phyloP scores from a whole-genome alignment of 805 yeast species.

The Metschnikowia kofuensis region DNA sequence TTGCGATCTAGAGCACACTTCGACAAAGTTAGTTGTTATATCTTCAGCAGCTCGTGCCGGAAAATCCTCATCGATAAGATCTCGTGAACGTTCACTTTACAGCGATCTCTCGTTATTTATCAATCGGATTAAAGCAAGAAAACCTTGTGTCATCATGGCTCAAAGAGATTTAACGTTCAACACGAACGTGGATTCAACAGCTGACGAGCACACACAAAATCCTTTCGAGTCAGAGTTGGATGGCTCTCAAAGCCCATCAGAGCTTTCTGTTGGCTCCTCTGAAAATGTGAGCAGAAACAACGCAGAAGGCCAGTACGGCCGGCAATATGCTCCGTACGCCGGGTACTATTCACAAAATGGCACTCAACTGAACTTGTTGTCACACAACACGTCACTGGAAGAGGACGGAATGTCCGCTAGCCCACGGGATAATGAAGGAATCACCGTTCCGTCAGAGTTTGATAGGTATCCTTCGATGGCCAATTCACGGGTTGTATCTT shows the following conservation, averaged over 20 bases:
- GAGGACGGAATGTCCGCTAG: conserved; percentile 8
- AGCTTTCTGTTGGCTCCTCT: conserved; percentile 14
- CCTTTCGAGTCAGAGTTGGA: conserved; percentile 16
- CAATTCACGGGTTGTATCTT: conserved; percentile 56
- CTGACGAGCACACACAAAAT: conserved; percentile 5
- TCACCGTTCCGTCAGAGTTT: conserved; percentile 52
- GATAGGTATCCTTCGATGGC: conserved; percentile 69
- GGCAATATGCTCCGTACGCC: conserved; percentile 30
- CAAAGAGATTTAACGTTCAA: conserved; percentile 35
- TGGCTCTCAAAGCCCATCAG: conserved; percentile 7
- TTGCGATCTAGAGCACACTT: background rate
- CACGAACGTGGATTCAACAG: conserved; percentile 2
- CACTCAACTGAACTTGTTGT: conserved; percentile 37
- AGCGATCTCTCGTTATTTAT: background rate
- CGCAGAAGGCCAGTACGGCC: conserved; percentile 7
- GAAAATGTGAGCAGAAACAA: background rate
- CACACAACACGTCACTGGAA: conserved; percentile 10
- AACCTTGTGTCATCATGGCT: conserved; percentile 15
- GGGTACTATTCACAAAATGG: conserved; percentile 43
- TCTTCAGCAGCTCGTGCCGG: no score
- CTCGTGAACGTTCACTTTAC: background rate
- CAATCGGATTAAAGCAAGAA: background rate
- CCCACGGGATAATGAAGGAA: conserved; percentile 9
- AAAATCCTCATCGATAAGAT: no score
- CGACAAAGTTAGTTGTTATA: no score